Evolutionary conservation across 805 yeast species (phyloP), one percentile per base, ranked within the genome.

Genomic region (Teunomyces tritomae): DNA sequence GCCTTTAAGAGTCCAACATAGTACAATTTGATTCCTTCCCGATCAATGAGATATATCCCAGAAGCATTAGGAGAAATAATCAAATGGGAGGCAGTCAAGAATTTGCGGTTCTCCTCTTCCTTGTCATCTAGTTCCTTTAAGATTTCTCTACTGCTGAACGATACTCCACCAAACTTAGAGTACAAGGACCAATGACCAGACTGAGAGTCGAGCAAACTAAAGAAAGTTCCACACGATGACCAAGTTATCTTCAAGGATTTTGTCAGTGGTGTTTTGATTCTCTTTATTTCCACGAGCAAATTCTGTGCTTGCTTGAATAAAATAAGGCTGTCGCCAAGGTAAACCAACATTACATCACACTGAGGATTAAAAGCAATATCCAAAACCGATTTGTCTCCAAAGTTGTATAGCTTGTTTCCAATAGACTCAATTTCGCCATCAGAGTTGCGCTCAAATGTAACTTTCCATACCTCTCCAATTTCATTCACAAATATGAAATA

Each of bases 181-280:
- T 57, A 51, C 13, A 70, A 50, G 13, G 58, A 54, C 76, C 76
- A 73, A 33, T 45, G 43, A 1, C 63, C 63, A 17, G 61, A 49
- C 5, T 46, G 33, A 3, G 44, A 29, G 47, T 60, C 55, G 5
- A 61, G 48, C 5, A 59, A 27, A 9, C 55, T 47, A 39, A 70
- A 67, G 46, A 63, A 71, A 16, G 54, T 56, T 3, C 77, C 78
- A 49, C 68, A 59, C 1, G 70, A 61, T 1, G 76, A 60, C 77
- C 77, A 73, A 7, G 30, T 28, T 7, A 61, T 37, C 10, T 37
- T 37, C 6, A 24, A 24, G 27, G 24, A 34, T 2, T 41, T 16
- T 7, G 44, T n/a, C 5, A 9, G 10, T 2, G 16, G 5, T 3
- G 17, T 16, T 7, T 28, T 13, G 17, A 29, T 27, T 9, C 37